A percentile compares a stretch with the other conserved stretches of the same genome.
phyloP scores from a whole-genome alignment of 768 basidiomycete genomes.

The Leccinum obscurum region DNA sequence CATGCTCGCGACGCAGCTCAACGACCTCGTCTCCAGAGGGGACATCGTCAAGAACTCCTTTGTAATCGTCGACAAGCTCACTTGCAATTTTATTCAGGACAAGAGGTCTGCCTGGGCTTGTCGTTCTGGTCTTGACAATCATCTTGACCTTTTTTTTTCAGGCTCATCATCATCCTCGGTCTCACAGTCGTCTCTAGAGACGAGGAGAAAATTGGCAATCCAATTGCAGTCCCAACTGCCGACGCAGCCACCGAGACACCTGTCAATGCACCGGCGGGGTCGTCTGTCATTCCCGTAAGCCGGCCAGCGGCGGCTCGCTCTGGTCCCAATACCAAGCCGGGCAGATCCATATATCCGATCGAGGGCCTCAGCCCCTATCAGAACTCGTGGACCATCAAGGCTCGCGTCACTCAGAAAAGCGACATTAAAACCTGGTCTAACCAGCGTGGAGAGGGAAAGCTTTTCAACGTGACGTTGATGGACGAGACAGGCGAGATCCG shows the following conservation, averaged over 20 bases:
- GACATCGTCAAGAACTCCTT: conserved; percentile 65
- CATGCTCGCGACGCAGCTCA: conserved; percentile 94
- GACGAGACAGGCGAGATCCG: conserved; percentile 93
- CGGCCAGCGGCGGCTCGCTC: conserved; percentile 10
- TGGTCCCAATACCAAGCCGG: conserved; percentile 16
- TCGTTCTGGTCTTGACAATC: background rate
- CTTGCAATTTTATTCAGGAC: conserved; percentile 80
- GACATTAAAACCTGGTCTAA: conserved; percentile 93
- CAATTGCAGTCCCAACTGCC: conserved; percentile 38
- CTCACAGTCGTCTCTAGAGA: conserved; percentile 54
- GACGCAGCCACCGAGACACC: conserved; percentile 24
- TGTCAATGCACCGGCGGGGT: conserved; percentile 29
- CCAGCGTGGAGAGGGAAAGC: conserved; percentile 86
- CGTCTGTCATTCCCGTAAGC: conserved; percentile 25
- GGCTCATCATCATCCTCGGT: conserved; percentile 79
- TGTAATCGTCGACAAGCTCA: conserved; percentile 69
- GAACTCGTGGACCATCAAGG: conserved; percentile 99
- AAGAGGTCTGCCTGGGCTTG: conserved; percentile 59
- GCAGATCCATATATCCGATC: conserved; percentile 68
- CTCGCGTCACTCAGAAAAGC: conserved; percentile 84
- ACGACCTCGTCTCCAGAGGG: conserved; percentile 65
- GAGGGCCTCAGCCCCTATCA: conserved; percentile 95
- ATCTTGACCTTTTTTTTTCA: conserved; percentile 30
- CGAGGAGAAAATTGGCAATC: conserved; percentile 76
- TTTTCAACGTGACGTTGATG: conserved; percentile 92